Evolutionary conservation across 2,329 filamentous ascomycete genomes (phyloP), one percentile per base, ranked within the genome.

Genomic region (Trichoderma sp.): DNA sequence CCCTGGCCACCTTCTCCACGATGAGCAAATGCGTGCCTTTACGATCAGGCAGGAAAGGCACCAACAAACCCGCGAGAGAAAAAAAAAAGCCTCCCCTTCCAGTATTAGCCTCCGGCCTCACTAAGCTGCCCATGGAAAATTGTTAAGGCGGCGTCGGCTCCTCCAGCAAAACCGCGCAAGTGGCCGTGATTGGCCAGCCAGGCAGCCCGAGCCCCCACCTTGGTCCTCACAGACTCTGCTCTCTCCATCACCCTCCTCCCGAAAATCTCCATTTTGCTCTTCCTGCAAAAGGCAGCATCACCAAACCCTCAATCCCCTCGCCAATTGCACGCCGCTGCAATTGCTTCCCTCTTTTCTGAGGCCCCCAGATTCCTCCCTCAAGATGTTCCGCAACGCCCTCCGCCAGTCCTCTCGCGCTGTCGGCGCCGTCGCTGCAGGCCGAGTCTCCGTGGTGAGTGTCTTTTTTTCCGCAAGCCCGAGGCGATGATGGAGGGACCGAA

Each of bases 381-480:
- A 81, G 85, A 97, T 98, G 94, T 97, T 97, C 89, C 93, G 94
- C 86, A 97, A 92, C 90, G 94, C 94, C 87, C 89, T 98, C 86
- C 90, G 94, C 87, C 93, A 97, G 88, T 96, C 93, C 83, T 91
- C 91, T 87, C 93, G 94, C 87, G 91, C 92, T 84, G 92, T 94
- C 85, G 92, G 92, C 86, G 93, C 92, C 86, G 89, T 96, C 86
- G 92, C 93, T 90, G 88, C 91, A 80, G 89, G 92, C 88, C 92
- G 93, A 88, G 89, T 96, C 86, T 90, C 90, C 84, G 91, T 90
- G 85, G 95, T 98, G 94, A 91, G 94, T 96, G 82, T 80, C 80
- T 78, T 75, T 73, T 78, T 75, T 73, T 76, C 73, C 73, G 77
- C 75, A 77, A 76, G 71, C 74, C 77, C 79, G 78, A 76, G 73